Base-by-base conservation (phyloP, 2,329 filamentous ascomycete species). In the Colletotrichum abscissum region DNA sequence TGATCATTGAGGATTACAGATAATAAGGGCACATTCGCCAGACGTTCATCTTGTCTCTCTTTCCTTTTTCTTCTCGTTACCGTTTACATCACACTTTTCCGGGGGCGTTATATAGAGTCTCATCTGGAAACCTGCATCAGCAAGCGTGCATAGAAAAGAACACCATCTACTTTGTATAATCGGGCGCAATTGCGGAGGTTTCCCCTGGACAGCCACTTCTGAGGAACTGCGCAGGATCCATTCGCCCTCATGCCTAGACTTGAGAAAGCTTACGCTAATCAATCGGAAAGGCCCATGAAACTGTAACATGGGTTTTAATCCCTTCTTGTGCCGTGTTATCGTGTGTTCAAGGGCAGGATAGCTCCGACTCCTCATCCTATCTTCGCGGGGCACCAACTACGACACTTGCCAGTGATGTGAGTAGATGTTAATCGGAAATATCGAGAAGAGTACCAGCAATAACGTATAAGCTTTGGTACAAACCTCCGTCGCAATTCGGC, bases 1-100 rank as follows among this genome's bases (percentile, higher is more conserved):
- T 30, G 69, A 72, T 24, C 65, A 72, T 26, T 72, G 8, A 69
- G 38, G 49, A 49, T 22, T 49, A 49, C 8, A 22, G 42, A 49
- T 58, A 49, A 49, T 49, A 49, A n/a, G 42, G 42, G 42, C 42
- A 49, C 8, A 22, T 52, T 12, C 30, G 35, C 38, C 33, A 66
- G 38, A 66, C 35, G 42, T 52, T 49, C 42, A 49, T 49, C 8
- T 49, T 49, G 19, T 49, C 42, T n/a, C 42, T 49, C 19, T 49
- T 49, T 49, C 19, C 42, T 49, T 22, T 22, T 49, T 49, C 19
- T 49, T 22, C 42, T 49, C 42, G 42, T 49, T 49, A 49, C 42
- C 42, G 42, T 49, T 49, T 49, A 49, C 42, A 49, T 49, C 42
- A 49, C 42, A 49, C 42, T 49, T 49, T 49, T 49, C 42, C 42